Conservation (phyloP, 169 alveolate genomes). For the Plasmodium ovale region DNA sequence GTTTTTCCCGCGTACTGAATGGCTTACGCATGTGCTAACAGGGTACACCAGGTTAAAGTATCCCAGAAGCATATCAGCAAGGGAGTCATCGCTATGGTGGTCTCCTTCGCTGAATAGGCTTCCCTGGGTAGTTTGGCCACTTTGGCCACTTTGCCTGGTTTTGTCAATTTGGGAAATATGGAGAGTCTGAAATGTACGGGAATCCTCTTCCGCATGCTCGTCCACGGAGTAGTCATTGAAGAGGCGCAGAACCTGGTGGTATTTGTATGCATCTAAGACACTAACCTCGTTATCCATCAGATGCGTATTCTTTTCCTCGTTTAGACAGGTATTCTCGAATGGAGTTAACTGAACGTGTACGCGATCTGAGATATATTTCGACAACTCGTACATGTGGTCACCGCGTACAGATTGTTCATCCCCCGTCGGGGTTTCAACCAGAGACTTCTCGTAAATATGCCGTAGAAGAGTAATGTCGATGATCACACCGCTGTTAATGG, state of each 20-base stretch:
- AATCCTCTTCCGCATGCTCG: not conserved
- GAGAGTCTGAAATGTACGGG: not conserved
- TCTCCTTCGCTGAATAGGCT: too few relatives aligned
- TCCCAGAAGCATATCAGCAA: not conserved
- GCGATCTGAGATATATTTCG: conserved; percentile 7
- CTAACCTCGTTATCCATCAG: conserved; percentile 29
- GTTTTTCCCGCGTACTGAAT: conserved; percentile 13
- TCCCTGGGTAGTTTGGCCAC: too few relatives aligned
- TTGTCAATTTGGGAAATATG: too few relatives aligned
- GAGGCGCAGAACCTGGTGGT: not conserved
- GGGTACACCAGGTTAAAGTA: conserved; percentile 46
- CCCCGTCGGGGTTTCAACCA: not conserved
- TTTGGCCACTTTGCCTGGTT: too few relatives aligned
- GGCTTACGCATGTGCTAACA: conserved; percentile 38
- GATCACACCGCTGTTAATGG: conserved; percentile 53
- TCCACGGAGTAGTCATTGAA: conserved; percentile 3
- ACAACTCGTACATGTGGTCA: conserved; percentile 29
- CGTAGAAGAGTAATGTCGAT: conserved; percentile 28
- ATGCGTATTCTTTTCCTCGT: conserved; percentile 7
- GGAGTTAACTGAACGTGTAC: conserved; percentile 28
- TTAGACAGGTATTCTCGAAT: conserved; percentile 39
- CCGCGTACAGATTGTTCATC: not conserved
- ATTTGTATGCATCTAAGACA: conserved; percentile 38
- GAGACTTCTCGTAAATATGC: conserved; percentile 6
- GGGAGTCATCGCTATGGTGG: too few relatives aligned